Evolutionary conservation across 2,329 filamentous ascomycete genomes (phyloP).

Genomic region (Hypocrella siamensis): DNA sequence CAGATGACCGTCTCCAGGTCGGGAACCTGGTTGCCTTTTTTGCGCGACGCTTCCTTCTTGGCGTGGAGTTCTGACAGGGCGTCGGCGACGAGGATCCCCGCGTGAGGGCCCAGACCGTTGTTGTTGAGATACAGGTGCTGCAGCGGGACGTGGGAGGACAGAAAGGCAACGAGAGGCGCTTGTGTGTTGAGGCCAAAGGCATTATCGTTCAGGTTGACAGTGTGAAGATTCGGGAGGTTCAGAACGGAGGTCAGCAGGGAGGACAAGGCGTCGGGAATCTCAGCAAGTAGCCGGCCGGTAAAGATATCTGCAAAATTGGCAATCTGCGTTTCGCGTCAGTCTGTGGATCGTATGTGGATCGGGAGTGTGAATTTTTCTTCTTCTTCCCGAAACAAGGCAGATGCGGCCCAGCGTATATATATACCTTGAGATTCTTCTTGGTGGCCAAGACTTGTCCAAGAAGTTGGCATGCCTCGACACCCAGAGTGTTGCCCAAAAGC

Average conservation of each 20-base stretch:
- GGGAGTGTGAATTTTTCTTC: not conserved
- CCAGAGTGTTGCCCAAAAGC: conserved; percentile 82
- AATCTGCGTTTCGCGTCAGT: too few relatives aligned
- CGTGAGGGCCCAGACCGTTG: conserved; percentile 87
- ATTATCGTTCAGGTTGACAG: conserved; percentile 93
- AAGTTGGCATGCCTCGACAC: conserved; percentile 72
- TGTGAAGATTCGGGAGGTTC: conserved; percentile 72
- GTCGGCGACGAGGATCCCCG: conserved; percentile 77
- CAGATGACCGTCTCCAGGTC: conserved; percentile 93
- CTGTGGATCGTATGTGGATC: too few relatives aligned
- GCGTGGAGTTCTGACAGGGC: conserved; percentile 69
- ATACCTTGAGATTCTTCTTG: conserved; percentile 67
- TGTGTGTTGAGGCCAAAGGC: conserved; percentile 94
- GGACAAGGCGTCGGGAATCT: conserved; percentile 83
- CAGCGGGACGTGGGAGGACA: conserved; percentile 74
- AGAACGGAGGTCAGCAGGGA: conserved; percentile 75
- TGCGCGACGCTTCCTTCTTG: conserved; percentile 67
- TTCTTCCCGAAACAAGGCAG: not conserved
- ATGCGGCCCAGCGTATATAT: too few relatives aligned
- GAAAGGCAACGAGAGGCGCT: conserved; percentile 81
- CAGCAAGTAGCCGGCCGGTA: conserved; percentile 79
- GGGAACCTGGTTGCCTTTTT: conserved; percentile 56
- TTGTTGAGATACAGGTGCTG: conserved; percentile 96
- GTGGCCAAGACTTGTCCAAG: conserved; percentile 71
- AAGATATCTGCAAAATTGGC: conserved; percentile 97